phyloP scores from a whole-genome alignment of 305 asterid genomes.

The Euphrasia arctica region DNA sequence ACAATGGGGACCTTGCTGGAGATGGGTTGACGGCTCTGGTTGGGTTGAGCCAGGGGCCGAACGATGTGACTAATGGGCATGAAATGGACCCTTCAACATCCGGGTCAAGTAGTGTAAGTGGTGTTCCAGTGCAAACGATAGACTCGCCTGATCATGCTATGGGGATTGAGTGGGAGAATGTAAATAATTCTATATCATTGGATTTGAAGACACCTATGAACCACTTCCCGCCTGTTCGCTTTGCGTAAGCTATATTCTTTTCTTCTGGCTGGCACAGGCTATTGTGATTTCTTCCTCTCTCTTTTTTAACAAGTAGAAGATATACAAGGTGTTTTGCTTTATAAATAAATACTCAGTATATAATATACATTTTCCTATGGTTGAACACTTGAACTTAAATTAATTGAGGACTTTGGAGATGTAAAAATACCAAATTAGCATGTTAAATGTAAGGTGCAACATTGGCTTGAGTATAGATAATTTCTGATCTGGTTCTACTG shows the following conservation, averaged over 20 bases:
- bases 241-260: constrained; percentile 70
- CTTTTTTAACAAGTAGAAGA: no score
- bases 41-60: constrained; percentile 89
- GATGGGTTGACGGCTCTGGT: constrained; percentile 96
- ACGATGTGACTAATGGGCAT: constrained; percentile 41
- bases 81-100: background rate
- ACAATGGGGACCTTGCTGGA: constrained; percentile 70
- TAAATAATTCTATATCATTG: constrained; percentile 68
- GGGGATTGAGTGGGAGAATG: constrained; percentile 57
- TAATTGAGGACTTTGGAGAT: constrained; percentile 6
- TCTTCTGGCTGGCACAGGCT: background rate
- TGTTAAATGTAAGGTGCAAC: background rate
- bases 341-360: background rate
- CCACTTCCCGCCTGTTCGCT: constrained; percentile 96
- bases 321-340: no score
- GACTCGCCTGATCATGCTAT: constrained; percentile 42
- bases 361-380: constrained; percentile 5
- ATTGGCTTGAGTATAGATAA: background rate
- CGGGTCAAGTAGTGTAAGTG: constrained; percentile 40
- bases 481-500: constrained; percentile 27
- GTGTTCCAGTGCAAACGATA: constrained; percentile 59
- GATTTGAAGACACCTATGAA: constrained; percentile 93
- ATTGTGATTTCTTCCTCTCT: no score
- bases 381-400: constrained; percentile 14
- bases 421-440: constrained; percentile 7